Evolutionary conservation across 495 filamentous ascomycete genomes (phyloP).

Genomic region (Neurospora sp.): DNA sequence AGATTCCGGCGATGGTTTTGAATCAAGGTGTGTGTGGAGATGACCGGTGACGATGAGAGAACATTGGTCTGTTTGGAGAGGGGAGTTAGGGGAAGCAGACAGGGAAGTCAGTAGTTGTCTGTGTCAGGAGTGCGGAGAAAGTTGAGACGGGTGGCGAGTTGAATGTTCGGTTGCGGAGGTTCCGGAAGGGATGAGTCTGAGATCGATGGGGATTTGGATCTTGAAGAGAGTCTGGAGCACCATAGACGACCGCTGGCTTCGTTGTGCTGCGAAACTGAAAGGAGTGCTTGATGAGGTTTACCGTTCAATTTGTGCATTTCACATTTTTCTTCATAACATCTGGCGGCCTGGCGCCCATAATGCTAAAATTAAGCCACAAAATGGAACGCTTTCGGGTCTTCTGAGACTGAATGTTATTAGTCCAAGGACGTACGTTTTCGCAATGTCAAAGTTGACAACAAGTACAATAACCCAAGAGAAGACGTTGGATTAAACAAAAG

Average conservation of each 20-base stretch:
- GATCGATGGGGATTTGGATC: neutral
- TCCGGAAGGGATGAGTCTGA: neutral
- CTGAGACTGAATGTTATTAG: too few relatives aligned
- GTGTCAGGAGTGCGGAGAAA: neutral
- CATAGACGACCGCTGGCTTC: neutral
- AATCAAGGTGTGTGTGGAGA: neutral
- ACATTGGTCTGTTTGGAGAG: neutral
- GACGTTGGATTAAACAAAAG: neutral
- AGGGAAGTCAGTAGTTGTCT: neutral
- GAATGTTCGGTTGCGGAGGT: neutral
- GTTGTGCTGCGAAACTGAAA: neutral
- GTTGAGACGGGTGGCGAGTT: neutral
- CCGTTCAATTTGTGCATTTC: neutral
- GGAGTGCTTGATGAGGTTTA: neutral
- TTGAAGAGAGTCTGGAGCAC: neutral
- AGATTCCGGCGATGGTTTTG: neutral
- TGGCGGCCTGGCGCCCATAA: neutral
- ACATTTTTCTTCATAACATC: neutral
- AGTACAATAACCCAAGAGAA: neutral
- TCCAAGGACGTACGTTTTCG: neutral
- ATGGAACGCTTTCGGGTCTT: too few relatives aligned
- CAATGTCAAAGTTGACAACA: neutral
- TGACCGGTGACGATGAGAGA: neutral
- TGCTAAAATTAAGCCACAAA: neutral
- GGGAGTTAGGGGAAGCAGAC: neutral